Conservation (phyloP, 1,284 basidiomycete species). For the Sparassis latifolia region DNA sequence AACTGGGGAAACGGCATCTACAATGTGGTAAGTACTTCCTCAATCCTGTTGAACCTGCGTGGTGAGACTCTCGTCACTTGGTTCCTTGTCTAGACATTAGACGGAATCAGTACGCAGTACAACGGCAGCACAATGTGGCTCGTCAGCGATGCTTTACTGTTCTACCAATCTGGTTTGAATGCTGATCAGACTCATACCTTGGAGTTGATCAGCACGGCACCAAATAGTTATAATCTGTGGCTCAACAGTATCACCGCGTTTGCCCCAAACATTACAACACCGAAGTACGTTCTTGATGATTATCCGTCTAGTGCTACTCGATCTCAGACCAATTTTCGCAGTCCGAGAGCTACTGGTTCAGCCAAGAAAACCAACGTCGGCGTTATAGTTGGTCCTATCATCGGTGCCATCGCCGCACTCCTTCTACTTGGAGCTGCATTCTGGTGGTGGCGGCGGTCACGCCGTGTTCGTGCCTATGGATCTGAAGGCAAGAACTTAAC, state of each 20-base stretch:
- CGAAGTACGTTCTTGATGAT: not conserved
- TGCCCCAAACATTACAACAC: constrained; percentile 3
- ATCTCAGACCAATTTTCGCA: no score
- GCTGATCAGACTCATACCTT: constrained; percentile 23
- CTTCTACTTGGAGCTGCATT: no score
- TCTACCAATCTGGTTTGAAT: constrained; percentile 28
- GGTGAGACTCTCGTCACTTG: not conserved
- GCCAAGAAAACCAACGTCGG: no score
- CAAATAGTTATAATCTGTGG: constrained; percentile 11
- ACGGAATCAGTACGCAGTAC: constrained; percentile 19
- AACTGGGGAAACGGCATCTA: constrained; percentile 21
- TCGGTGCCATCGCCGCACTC: no score
- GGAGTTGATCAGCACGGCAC: constrained; percentile 12
- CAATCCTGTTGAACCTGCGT: not conserved
- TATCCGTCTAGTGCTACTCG: not conserved
- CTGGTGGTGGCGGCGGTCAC: no score
- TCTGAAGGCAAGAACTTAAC: no score
- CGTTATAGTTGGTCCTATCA: no score
- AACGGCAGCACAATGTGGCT: constrained; percentile 29
- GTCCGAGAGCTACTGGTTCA: no score
- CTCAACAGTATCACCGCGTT: constrained; percentile 17
- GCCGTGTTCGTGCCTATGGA: no score
- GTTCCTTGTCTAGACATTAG: constrained; percentile 10
- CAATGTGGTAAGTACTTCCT: constrained; percentile 15
- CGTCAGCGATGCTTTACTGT: constrained; percentile 28